Percentiles rank a stretch among this genome's conserved stretches.
These are phyloP conservation scores for Cyamopsis tetragonoloba DNA, from an alignment of 306 rosid genomes.

Conservation along the genomic window DNA sequence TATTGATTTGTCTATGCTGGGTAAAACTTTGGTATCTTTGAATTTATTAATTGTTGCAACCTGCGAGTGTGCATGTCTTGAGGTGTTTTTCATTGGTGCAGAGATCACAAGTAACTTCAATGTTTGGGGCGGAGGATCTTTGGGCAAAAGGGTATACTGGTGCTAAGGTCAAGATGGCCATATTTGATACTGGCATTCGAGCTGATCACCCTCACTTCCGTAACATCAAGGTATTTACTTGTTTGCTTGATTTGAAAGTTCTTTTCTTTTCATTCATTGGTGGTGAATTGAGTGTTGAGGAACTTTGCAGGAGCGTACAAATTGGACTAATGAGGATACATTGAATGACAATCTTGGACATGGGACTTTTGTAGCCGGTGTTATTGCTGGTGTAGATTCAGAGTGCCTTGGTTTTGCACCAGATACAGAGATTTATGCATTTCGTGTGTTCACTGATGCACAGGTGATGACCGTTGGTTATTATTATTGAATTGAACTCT, in stretches of 20 bases:
- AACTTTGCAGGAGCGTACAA: conserved; percentile 81
- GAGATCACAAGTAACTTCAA: conserved; percentile 89
- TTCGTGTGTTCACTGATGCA: conserved; percentile 98
- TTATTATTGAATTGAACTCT: conserved; percentile 8
- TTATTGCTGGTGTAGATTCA: conserved; percentile 78
- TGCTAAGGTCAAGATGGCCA: conserved; percentile 90
- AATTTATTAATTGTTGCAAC: not conserved
- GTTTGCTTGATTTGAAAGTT: conserved; percentile 13
- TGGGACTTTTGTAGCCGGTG: conserved; percentile 99
- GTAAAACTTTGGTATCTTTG: not conserved
- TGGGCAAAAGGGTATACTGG: conserved; percentile 90
- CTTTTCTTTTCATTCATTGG: not conserved
- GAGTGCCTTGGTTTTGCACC: conserved; percentile 98
- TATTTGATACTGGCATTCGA: conserved; percentile 95
- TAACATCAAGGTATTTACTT: conserved; percentile 68
- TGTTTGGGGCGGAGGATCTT: conserved; percentile 81
- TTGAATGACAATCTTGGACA: conserved; percentile 95
- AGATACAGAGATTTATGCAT: conserved; percentile 94
- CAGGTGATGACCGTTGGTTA: conserved; percentile 79
- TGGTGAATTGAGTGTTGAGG: conserved; percentile 24
- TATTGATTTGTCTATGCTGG: not conserved
- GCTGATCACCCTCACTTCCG: conserved; percentile 92
- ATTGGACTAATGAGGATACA: conserved; percentile 95
- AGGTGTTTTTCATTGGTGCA: conserved; percentile 32
- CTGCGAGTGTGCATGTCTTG: conserved; percentile 10